Conservation (phyloP, 1,284 basidiomycete genomes). For the Sutorius eximius region DNA sequence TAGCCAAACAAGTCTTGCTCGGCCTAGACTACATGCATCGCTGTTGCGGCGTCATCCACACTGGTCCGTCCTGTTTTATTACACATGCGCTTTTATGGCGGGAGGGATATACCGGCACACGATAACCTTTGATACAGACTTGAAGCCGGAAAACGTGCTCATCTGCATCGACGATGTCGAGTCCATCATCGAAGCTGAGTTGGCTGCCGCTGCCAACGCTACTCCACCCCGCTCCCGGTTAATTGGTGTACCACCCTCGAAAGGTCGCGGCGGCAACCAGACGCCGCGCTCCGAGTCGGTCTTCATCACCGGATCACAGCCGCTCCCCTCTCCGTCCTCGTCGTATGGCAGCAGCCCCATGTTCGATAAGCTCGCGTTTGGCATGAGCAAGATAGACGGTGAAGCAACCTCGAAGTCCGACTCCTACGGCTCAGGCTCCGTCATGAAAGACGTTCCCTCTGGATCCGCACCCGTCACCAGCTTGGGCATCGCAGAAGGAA, state of each 20-base stretch:
- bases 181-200: slow-evolving; percentile 85
- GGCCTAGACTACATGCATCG: slow-evolving; percentile 98
- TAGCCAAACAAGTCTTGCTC: slow-evolving; percentile 93
- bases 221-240: slow-evolving; percentile 70
- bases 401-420: slow-evolving; percentile 29
- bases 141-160: slow-evolving; percentile 98
- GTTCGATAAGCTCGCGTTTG: slow-evolving; percentile 90
- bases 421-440: slow-evolving; percentile 26
- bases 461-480: slow-evolving; percentile 18
- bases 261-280: slow-evolving; percentile 95
- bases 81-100: not conserved
- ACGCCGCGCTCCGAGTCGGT: slow-evolving; percentile 88
- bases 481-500: slow-evolving; percentile 18
- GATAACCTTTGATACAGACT: slow-evolving; percentile 50
- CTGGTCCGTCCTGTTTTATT: slow-evolving; percentile 47
- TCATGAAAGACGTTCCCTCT: slow-evolving; percentile 20
- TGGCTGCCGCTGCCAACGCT: slow-evolving; percentile 55
- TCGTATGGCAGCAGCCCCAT: slow-evolving; percentile 74
- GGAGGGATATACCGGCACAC: not conserved
- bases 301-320: slow-evolving; percentile 94
- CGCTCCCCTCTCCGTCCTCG: slow-evolving; percentile 79
- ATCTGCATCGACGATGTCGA: slow-evolving; percentile 98
- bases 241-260: slow-evolving; percentile 93
- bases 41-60: slow-evolving; percentile 94
- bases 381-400: slow-evolving; percentile 80